These are phyloP conservation scores for Noccaea bulbosa DNA, from an alignment of 345 rosid genomes.

Conservation along the genomic window DNA sequence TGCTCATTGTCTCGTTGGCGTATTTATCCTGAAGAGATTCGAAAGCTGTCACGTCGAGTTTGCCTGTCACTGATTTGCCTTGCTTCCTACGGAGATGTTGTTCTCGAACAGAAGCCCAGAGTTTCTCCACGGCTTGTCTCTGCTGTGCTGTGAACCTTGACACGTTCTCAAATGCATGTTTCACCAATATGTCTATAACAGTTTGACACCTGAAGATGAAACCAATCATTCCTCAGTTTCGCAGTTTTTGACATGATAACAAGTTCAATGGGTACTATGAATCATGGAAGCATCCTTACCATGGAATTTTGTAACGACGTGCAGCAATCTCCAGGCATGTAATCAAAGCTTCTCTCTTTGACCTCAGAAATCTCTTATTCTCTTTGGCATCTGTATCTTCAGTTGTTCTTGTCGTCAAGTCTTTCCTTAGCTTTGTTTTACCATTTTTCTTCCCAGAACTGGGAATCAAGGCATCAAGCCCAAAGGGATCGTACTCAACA, in stretches of 20 bases:
- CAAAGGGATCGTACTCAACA: slow-evolving; percentile 85
- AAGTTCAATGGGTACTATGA: slow-evolving; percentile 18
- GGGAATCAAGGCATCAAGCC: slow-evolving; percentile 79
- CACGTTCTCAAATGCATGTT: slow-evolving; percentile 85
- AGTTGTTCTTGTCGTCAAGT: slow-evolving; percentile 41
- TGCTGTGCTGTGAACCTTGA: slow-evolving; percentile 77
- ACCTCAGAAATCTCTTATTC: slow-evolving; percentile 65
- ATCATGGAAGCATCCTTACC: slow-evolving; percentile 51
- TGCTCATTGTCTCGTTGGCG: slow-evolving; percentile 83
- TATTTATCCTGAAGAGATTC: slow-evolving; percentile 91
- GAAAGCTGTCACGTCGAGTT: slow-evolving; percentile 88
- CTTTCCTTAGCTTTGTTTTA: slow-evolving; percentile 63
- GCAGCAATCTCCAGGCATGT: slow-evolving; percentile 93
- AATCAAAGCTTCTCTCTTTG: slow-evolving; percentile 81
- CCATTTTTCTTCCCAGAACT: slow-evolving; percentile 61
- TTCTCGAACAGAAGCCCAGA: slow-evolving; percentile 85
- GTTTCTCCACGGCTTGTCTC: slow-evolving; percentile 84
- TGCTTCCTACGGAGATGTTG: slow-evolving; percentile 85
- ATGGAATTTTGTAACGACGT: slow-evolving; percentile 76
- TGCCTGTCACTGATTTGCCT: slow-evolving; percentile 88
- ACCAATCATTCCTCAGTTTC: not conserved
- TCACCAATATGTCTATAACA: slow-evolving; percentile 89
- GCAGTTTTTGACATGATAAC: slow-evolving; percentile 4
- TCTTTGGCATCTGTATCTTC: slow-evolving; percentile 61
- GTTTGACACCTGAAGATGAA: slow-evolving; percentile 85